Evolutionary conservation across 441 rosid species (phyloP).

Genomic region (Arabidopsis hybrid): DNA sequence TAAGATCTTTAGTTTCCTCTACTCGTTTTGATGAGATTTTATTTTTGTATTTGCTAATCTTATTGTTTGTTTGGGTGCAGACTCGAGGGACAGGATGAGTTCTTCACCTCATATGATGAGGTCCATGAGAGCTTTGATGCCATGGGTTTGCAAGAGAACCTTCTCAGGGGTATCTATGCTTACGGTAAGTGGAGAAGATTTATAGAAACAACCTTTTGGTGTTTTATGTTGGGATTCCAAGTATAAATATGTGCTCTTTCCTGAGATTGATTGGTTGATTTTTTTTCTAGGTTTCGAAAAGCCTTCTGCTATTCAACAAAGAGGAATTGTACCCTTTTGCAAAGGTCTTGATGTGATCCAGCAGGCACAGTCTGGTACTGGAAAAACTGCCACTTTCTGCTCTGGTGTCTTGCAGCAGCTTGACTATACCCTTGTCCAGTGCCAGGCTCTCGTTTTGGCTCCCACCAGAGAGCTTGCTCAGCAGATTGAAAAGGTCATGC

Average conservation of each 20-base stretch:
- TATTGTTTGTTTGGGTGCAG: slow-evolving; percentile 21
- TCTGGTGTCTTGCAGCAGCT: slow-evolving; percentile 55
- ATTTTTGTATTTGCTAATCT: slow-evolving; percentile 1
- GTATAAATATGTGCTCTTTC: background rate
- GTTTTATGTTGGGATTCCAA: slow-evolving; percentile 1
- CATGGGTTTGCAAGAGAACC: slow-evolving; percentile 56
- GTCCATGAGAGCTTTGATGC: slow-evolving; percentile 53
- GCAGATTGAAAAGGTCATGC: slow-evolving; percentile 55
- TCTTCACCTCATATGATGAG: slow-evolving; percentile 53
- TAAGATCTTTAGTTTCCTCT: background rate
- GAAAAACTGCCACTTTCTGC: slow-evolving; percentile 53
- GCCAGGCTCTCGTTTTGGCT: slow-evolving; percentile 52
- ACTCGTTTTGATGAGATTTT: background rate
- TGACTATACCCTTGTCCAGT: slow-evolving; percentile 45
- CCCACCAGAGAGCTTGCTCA: slow-evolving; percentile 55
- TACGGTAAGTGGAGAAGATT: slow-evolving; percentile 41
- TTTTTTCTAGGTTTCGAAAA: slow-evolving; percentile 48
- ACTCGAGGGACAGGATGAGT: slow-evolving; percentile 46
- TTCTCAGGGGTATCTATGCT: slow-evolving; percentile 57
- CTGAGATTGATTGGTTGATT: background rate
- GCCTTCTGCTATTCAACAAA: slow-evolving; percentile 55
- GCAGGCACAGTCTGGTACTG: slow-evolving; percentile 54
- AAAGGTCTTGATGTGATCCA: slow-evolving; percentile 53
- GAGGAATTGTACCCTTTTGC: slow-evolving; percentile 52
- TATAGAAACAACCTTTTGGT: background rate